These are phyloP conservation scores for Diaporthe citriasiana DNA, from an alignment of 2,329 filamentous ascomycete genomes.

Conservation along the genomic window DNA sequence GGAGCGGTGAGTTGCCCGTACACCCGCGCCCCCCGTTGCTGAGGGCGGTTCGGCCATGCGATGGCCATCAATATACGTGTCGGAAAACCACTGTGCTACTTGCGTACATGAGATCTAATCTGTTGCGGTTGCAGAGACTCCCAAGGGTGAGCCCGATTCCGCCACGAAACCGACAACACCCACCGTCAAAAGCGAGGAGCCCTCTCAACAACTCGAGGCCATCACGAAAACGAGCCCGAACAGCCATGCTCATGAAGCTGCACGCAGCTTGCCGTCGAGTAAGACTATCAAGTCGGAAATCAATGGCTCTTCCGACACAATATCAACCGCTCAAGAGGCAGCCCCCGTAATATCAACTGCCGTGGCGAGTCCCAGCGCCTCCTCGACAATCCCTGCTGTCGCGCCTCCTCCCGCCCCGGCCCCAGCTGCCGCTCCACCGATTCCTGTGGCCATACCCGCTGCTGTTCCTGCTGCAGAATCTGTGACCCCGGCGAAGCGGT, in stretches of 20 bases:
- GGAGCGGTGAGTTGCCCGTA: conserved; percentile 38
- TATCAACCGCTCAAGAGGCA: background rate
- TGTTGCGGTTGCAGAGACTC: conserved; percentile 23
- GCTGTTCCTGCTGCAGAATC: conserved; percentile 12
- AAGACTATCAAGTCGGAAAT: conserved; percentile 5
- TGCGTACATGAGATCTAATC: conserved; percentile 1
- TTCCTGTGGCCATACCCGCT: conserved; percentile 17
- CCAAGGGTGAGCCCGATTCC: conserved; percentile 22
- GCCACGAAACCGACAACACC: background rate
- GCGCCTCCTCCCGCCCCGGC: conserved; percentile 18
- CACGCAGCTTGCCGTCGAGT: background rate
- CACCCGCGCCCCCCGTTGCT: background rate
- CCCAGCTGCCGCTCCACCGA: background rate
- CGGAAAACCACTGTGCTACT: background rate
- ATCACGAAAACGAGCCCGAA: background rate
- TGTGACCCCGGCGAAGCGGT: conserved; percentile 36
- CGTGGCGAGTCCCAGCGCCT: background rate
- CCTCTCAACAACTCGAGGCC: background rate
- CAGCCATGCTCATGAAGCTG: background rate
- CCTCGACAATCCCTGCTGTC: conserved; percentile 26
- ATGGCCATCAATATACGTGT: background rate
- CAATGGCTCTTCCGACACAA: background rate
- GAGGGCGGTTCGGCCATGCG: conserved; percentile 8
- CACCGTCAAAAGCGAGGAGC: conserved; percentile 30
- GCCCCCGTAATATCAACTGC: conserved; percentile 11